Conservation (phyloP, 1,284 basidiomycete genomes). For the Butyriboletus appendiculatus region DNA sequence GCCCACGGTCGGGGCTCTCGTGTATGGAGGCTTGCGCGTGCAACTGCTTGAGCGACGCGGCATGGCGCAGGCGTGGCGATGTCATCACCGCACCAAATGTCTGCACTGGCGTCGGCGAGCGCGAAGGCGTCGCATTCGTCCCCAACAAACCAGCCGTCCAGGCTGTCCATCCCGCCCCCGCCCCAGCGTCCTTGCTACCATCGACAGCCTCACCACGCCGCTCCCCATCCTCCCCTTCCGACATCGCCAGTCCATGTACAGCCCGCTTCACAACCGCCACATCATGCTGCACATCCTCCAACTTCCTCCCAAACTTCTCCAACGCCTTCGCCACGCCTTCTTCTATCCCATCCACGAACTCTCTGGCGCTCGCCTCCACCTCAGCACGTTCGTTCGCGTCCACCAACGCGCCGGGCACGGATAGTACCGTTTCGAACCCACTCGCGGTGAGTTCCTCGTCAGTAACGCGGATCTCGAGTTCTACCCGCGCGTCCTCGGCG, state of each 20-base stretch:
- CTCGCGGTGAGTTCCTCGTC: constrained; percentile 73
- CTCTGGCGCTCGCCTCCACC: constrained; percentile 53
- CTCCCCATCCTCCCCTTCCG: constrained; percentile 19
- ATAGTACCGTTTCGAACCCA: constrained; percentile 74
- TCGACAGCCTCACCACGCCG: background rate
- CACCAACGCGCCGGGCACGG: constrained; percentile 52
- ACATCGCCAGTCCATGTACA: constrained; percentile 45
- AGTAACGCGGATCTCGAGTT: constrained; percentile 80
- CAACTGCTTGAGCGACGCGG: constrained; percentile 42
- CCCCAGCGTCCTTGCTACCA: background rate
- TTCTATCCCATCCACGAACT: constrained; percentile 63
- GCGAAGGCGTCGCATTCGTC: constrained; percentile 32
- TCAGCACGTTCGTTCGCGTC: constrained; percentile 37
- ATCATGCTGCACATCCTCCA: constrained; percentile 81
- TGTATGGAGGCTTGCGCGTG: constrained; percentile 10
- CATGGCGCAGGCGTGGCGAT: constrained; percentile 52
- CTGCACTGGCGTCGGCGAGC: constrained; percentile 37
- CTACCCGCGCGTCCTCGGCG: constrained; percentile 83
- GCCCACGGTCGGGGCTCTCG: constrained; percentile 9
- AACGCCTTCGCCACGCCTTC: constrained; percentile 48
- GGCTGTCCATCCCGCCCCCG: constrained; percentile 49
- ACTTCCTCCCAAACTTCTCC: constrained; percentile 55
- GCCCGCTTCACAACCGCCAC: constrained; percentile 65
- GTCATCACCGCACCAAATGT: constrained; percentile 74
- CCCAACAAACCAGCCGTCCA: constrained; percentile 53